phyloP scores from a whole-genome alignment of 2,329 filamentous ascomycete genomes.

The Hysterium pulicare region DNA sequence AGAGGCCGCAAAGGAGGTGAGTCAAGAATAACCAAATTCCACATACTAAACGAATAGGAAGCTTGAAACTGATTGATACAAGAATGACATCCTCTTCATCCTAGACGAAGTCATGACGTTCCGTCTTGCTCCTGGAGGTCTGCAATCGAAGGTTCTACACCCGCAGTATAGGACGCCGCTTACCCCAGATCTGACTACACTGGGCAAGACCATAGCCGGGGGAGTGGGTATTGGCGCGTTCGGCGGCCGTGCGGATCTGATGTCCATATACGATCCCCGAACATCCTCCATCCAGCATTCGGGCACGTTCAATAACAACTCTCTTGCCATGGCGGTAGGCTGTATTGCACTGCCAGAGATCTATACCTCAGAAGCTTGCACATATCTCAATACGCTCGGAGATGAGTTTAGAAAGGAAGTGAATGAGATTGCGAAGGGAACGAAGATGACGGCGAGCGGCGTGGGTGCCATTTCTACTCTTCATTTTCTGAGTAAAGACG shows the following conservation, averaged over 20 bases:
- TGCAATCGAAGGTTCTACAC: slow-evolving; percentile 45
- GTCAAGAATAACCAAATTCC: slow-evolving; percentile 30
- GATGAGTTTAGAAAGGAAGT: slow-evolving; percentile 26
- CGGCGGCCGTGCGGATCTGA: slow-evolving; percentile 58
- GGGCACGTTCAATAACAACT: slow-evolving; percentile 68
- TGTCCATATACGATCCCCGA: slow-evolving; percentile 56
- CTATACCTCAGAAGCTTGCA: slow-evolving; percentile 31
- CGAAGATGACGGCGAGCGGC: slow-evolving; percentile 37
- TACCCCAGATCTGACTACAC: slow-evolving; percentile 54
- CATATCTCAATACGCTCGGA: slow-evolving; percentile 29
- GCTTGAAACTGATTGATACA: background rate
- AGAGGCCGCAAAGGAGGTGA: slow-evolving; percentile 45
- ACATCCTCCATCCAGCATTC: slow-evolving; percentile 47
- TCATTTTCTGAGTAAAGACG: slow-evolving; percentile 25
- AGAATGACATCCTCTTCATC: slow-evolving; percentile 51
- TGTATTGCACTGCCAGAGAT: slow-evolving; percentile 37
- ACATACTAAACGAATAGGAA: background rate
- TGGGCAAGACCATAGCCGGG: slow-evolving; percentile 67
- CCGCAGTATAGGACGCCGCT: slow-evolving; percentile 32
- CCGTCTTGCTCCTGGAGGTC: slow-evolving; percentile 52
- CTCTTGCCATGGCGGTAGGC: slow-evolving; percentile 58
- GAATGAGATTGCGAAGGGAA: slow-evolving; percentile 24
- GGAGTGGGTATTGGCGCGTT: slow-evolving; percentile 66
- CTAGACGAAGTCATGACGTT: slow-evolving; percentile 72
- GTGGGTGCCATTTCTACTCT: slow-evolving; percentile 36